A percentile compares a stretch with the other conserved stretches of the same genome.
phyloP scores from a whole-genome alignment of 345 rosid genomes.

The Aquilaria yunnanensis region DNA sequence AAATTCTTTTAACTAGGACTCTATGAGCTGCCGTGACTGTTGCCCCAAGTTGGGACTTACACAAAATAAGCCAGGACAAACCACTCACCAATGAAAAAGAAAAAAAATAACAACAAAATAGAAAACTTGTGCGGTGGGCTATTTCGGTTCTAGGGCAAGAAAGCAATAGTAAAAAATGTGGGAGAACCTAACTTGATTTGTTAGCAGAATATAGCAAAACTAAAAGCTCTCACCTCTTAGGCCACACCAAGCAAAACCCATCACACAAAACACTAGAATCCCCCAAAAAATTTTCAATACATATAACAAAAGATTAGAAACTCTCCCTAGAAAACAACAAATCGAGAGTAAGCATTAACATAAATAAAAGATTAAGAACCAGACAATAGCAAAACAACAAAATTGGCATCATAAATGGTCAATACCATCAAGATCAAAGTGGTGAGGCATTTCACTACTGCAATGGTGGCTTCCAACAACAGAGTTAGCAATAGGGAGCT shows the following conservation, averaged over 20 bases:
- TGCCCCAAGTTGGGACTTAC: too few species aligned
- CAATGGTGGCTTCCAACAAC: conserved; percentile 29
- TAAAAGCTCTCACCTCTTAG: not conserved
- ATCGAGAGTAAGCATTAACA: not conserved
- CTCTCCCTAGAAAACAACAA: not conserved
- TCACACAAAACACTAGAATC: not conserved
- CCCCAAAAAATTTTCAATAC: not conserved
- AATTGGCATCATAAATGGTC: not conserved
- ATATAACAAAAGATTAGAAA: not conserved
- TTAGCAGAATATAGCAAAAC: too few species aligned
- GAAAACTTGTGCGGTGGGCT: too few species aligned
- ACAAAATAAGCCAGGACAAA: too few species aligned
- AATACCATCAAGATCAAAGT: conserved; percentile 34
- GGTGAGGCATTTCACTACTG: conserved; percentile 24
- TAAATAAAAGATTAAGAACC: not conserved
- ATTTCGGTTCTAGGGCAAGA: too few species aligned
- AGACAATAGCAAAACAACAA: not conserved
- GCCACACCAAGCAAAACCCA: not conserved
- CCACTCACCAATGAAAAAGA: too few species aligned
- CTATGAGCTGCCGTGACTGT: too few species aligned
- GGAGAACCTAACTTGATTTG: too few species aligned
- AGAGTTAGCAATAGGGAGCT: conserved; percentile 24
- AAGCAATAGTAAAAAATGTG: too few species aligned
- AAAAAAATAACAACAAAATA: too few species aligned
- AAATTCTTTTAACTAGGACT: too few species aligned